phyloP scores from a whole-genome alignment of 2,329 filamentous ascomycete species.

The Paracamarosporium sp. region DNA sequence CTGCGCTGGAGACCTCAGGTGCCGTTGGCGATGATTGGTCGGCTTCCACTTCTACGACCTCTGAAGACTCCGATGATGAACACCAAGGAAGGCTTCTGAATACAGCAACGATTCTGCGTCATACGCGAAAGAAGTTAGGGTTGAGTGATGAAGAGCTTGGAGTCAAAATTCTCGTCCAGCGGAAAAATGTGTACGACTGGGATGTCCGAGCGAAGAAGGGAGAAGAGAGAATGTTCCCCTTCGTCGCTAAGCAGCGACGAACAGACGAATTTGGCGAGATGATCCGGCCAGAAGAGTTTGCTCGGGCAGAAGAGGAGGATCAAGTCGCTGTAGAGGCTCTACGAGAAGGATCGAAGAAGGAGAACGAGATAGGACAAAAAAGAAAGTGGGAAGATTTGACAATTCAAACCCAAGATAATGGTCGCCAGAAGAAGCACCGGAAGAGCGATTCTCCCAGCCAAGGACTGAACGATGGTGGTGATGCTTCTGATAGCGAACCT shows the following conservation, averaged over 20 bases:
- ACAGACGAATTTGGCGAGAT: slow-evolving; percentile 93
- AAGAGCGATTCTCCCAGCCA: slow-evolving; percentile 45
- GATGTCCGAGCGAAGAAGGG: slow-evolving; percentile 91
- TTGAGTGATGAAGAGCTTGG: slow-evolving; percentile 90
- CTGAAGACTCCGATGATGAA: slow-evolving; percentile 87
- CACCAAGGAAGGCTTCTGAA: slow-evolving; percentile 93
- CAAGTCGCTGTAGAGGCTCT: slow-evolving; percentile 72
- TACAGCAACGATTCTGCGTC: slow-evolving; percentile 82
- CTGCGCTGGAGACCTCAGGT: slow-evolving; percentile 71
- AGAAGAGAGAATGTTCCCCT: slow-evolving; percentile 89
- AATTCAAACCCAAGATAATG: slow-evolving; percentile 46
- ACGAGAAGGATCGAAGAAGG: slow-evolving; percentile 57
- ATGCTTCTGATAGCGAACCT: slow-evolving; percentile 55
- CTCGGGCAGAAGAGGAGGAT: slow-evolving; percentile 90
- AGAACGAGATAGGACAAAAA: slow-evolving; percentile 78
- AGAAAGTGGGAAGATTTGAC: slow-evolving; percentile 85
- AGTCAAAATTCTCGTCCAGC: slow-evolving; percentile 86
- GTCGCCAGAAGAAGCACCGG: slow-evolving; percentile 60
- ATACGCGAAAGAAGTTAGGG: slow-evolving; percentile 79
- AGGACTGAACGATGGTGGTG: slow-evolving; percentile 35
- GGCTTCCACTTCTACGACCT: slow-evolving; percentile 83
- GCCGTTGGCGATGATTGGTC: slow-evolving; percentile 84
- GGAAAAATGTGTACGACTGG: slow-evolving; percentile 91
- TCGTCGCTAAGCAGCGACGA: slow-evolving; percentile 78
- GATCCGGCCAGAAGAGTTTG: slow-evolving; percentile 91